Evolutionary conservation across 2,329 filamentous ascomycete species (phyloP).

Genomic region (Talaromyces pinophilus): DNA sequence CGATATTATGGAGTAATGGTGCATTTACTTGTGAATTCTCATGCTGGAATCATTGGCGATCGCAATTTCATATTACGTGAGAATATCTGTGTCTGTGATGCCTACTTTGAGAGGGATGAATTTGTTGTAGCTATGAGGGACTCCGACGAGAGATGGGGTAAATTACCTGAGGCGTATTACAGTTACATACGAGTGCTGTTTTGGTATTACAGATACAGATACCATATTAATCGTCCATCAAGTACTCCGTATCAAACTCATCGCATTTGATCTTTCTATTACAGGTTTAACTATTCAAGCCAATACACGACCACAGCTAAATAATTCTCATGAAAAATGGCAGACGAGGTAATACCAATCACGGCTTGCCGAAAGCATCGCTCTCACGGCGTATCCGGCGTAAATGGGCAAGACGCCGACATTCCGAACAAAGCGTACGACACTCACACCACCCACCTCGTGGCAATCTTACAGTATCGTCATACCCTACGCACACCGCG

Average conservation of each 20-base stretch:
- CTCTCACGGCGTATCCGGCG: constrained; percentile 11
- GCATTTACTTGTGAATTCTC: neutral
- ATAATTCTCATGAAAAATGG: neutral
- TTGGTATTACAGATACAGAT: neutral
- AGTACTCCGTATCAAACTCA: neutral
- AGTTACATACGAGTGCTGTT: neutral
- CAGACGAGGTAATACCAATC: neutral
- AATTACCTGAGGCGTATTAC: neutral
- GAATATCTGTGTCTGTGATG: neutral
- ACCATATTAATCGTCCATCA: neutral
- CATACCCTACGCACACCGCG: neutral
- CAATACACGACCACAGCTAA: neutral
- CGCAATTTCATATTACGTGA: neutral
- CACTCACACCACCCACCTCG: neutral
- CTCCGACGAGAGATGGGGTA: neutral
- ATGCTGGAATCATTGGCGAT: neutral
- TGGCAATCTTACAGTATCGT: constrained; percentile 11
- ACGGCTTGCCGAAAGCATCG: constrained; percentile 13
- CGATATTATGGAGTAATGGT: neutral
- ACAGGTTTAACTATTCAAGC: neutral
- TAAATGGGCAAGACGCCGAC: neutral
- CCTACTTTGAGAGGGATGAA: no score
- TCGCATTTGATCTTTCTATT: neutral
- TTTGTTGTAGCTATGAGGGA: neutral
- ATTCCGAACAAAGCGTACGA: neutral